Conservation (phyloP, 306 rosid species). For the Lathyrus oleraceus region DNA sequence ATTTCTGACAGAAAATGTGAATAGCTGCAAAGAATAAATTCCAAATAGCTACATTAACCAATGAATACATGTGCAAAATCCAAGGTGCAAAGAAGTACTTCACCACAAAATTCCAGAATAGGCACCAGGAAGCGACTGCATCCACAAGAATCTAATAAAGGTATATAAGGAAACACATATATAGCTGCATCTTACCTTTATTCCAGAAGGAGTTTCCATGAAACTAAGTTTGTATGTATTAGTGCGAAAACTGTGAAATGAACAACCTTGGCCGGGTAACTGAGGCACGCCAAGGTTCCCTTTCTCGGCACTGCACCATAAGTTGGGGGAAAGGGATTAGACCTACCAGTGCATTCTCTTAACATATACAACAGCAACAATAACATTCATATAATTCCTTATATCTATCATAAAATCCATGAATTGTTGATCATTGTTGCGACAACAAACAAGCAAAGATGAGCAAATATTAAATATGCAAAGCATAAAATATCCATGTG, state of each 20-base stretch:
- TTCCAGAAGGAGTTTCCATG: constrained; percentile 93
- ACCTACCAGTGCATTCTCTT: constrained; percentile 14
- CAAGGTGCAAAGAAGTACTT: not conserved
- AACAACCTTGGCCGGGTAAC: constrained; percentile 96
- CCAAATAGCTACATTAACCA: constrained; percentile 1
- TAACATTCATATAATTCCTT: not conserved
- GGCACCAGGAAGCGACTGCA: not conserved
- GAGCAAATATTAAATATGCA: constrained; percentile 23
- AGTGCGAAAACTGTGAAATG: constrained; percentile 93
- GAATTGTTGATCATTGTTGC: constrained; percentile 4
- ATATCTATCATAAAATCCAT: constrained; percentile 15
- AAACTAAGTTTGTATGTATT: constrained; percentile 93
- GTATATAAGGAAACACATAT: constrained; percentile 24
- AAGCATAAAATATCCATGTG: constrained; percentile 18
- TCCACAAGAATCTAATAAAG: constrained; percentile 10
- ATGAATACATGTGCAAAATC: constrained; percentile 13
- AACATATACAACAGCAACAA: constrained; percentile 16
- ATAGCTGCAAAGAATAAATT: not conserved
- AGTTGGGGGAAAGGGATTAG: not conserved
- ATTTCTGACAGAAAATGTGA: constrained; percentile 11
- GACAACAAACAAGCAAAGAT: constrained; percentile 11
- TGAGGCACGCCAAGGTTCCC: constrained; percentile 96
- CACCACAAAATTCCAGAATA: not conserved
- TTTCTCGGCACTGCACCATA: constrained; percentile 69
- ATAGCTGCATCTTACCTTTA: constrained; percentile 57